Evolutionary conservation across 257 asterid species (phyloP), one percentile per base, ranked within the genome.

Genomic region (Plantago ovata): DNA sequence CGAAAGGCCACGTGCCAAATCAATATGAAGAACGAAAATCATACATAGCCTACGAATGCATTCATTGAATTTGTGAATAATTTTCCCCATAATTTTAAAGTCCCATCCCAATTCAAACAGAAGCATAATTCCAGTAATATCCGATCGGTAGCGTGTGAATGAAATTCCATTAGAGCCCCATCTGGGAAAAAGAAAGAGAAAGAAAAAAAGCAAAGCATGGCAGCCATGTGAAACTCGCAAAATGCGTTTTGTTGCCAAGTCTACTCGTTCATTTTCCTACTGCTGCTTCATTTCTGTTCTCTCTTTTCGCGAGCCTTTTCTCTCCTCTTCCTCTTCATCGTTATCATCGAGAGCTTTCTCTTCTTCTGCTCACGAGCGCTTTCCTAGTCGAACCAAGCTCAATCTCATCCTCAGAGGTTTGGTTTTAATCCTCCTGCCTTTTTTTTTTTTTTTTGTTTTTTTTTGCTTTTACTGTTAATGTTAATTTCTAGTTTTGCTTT

Each of bases 331-430:
- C 5, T 32, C 22, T 3, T 24, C 32, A 2, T 24, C 32, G 32
- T 24, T 24, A 24, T 48, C 14, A 16, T 48, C 53, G 6, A 54
- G n/a, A 21, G 44, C 23, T 8, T 54, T 54, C 16, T 33, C 21
- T 10, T 54, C 60, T 36, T 54, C 60, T 12, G 16, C n/a, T 53
- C 32, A 40, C 43, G 14, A 16, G n/a, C 42, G 58, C 20, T 53
- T 53, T 53, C 42, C 58, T 10, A 54, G 23, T 54, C 24, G 22
- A 38, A n/a, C 43, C 8, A 22, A 33, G 39, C 20, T 13, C 57
- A 52, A 44, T 44, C 32, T 24, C 5, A 24, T 24, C 32, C 2
- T 24, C 32, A 24, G 32, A 24, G 32, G 32, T 24, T 24, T 24
- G 19, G 19, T 45, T 43, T 45, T 45, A 1, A 13, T 45, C 22